Base-by-base conservation (phyloP, 2,329 filamentous ascomycete genomes). In the Drechslerella dactyloides region DNA sequence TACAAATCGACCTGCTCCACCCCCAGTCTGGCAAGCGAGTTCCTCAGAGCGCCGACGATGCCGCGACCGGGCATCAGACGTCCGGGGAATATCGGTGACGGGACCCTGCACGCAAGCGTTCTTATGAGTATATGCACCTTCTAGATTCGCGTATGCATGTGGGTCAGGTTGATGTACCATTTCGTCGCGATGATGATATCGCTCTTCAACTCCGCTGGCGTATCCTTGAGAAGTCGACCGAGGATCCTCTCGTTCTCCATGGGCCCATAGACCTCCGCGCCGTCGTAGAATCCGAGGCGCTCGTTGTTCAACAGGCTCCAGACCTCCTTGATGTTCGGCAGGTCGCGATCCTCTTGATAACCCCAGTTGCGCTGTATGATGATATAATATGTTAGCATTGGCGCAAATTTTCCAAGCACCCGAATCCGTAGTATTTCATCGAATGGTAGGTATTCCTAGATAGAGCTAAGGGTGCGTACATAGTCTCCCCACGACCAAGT, bases 211-310 rank as follows among this genome's bases (percentile, higher is more conserved):
- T 79, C 76, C 3, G 79, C 76, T 19, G 77, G 76, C 68, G 80
- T 77, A 0, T 76, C 79, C 27, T 77, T 74, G 68, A 82, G 78
- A n/a, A 82, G 75, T 21, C 77, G 76, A 2, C 80, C 79, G 62
- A 80, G 79, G 73, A 82, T 81, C 8, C 77, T 76, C 73, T 82
- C 81, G 61, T 79, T 80, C 62, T 81, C 78, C 2, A 81, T 80
- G 24, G 76, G 77, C 44, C 81, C 81, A 72, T 82, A 82, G 15
- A 77, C 79, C 75, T 82, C 79, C 7, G 81, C 80, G 4, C 80
- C 82, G 73, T 82, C 81, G 66, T 82, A 78, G 65, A 82, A 82
- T 60, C 79, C 81, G 23, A 82, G 68, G 13, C 79, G 78, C 2
- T 78, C 77, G 5, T 77, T 73, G 54, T 80, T 77, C n/a, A 80